Percentiles rank a stretch among this genome's conserved stretches.
Conservation (phyloP, 1,139 yeast species). For the Nakaseomyces nivariensis region DNA sequence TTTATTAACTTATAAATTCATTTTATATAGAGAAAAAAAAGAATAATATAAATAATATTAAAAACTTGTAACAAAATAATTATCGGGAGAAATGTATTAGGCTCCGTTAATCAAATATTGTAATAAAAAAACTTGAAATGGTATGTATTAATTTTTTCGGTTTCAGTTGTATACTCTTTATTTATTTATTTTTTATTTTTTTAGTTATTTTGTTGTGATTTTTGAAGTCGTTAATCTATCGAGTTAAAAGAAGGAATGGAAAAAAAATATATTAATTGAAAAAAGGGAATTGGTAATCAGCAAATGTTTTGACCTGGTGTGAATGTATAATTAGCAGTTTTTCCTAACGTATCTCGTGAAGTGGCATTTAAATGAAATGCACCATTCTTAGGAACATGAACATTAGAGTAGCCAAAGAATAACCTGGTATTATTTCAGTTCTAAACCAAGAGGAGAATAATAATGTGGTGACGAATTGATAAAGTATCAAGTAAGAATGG, state of each 20-base stretch:
- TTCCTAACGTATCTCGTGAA: too few relatives aligned
- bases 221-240: background rate
- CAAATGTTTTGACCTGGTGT: background rate
- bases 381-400: constrained; percentile 15
- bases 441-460: constrained; percentile 23
- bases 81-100: too few relatives aligned
- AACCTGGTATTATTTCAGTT: constrained; percentile 13
- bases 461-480: constrained; percentile 15
- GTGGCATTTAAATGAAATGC: constrained; percentile 15
- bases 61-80: too few relatives aligned
- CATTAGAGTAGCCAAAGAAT: constrained; percentile 18
- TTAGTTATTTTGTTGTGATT: background rate
- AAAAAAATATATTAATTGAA: background rate
- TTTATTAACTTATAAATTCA: background rate
- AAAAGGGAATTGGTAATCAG: background rate
- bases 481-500: constrained; percentile 14
- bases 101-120: background rate
- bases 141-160: too few relatives aligned
- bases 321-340: background rate
- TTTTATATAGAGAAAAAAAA: background rate
- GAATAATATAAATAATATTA: background rate
- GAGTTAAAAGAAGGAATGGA: background rate
- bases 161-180: too few relatives aligned
- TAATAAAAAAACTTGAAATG: background rate
- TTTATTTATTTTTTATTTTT: too few relatives aligned